Evolutionary conservation across 768 basidiomycete genomes (phyloP).

Genomic region (Leccinum broughii): DNA sequence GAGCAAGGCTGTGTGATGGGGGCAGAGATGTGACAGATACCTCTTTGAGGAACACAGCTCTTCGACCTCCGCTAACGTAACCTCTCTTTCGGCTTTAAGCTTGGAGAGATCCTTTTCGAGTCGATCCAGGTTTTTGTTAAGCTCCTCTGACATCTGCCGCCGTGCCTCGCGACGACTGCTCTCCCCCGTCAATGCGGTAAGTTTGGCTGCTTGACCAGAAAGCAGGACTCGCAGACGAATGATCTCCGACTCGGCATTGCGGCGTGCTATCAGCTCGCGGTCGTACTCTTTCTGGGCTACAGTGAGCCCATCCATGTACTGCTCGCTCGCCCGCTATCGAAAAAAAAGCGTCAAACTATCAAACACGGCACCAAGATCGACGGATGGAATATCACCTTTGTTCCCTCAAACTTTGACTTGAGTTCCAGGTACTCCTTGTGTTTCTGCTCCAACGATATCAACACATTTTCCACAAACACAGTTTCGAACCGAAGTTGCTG

Average conservation of each 20-base stretch:
- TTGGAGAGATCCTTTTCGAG: constrained; percentile 87
- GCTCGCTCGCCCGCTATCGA: constrained; percentile 80
- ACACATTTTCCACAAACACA: constrained; percentile 68
- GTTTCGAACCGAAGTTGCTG: constrained; percentile 70
- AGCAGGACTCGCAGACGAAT: constrained; percentile 80
- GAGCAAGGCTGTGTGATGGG: constrained; percentile 22
- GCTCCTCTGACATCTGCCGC: constrained; percentile 75
- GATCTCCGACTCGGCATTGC: constrained; percentile 92
- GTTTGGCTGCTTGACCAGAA: constrained; percentile 84
- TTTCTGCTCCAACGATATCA: constrained; percentile 64
- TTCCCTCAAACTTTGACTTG: constrained; percentile 78
- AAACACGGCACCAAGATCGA: background rate
- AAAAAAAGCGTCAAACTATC: constrained; percentile 1
- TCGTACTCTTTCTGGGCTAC: constrained; percentile 96
- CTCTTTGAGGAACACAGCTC: constrained; percentile 76
- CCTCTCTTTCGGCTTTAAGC: constrained; percentile 85
- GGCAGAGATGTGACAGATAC: constrained; percentile 41
- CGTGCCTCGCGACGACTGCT: constrained; percentile 75
- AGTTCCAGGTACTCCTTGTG: constrained; percentile 61
- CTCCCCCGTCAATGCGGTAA: constrained; percentile 85
- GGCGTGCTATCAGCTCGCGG: constrained; percentile 80
- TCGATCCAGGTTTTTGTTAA: constrained; percentile 70
- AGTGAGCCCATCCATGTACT: constrained; percentile 88
- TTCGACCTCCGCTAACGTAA: constrained; percentile 91
- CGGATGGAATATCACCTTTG: constrained; percentile 64